These are phyloP conservation scores for Oryza punctata DNA, from an alignment of 176 grass and related monocot genomes.

Conservation along the genomic window DNA sequence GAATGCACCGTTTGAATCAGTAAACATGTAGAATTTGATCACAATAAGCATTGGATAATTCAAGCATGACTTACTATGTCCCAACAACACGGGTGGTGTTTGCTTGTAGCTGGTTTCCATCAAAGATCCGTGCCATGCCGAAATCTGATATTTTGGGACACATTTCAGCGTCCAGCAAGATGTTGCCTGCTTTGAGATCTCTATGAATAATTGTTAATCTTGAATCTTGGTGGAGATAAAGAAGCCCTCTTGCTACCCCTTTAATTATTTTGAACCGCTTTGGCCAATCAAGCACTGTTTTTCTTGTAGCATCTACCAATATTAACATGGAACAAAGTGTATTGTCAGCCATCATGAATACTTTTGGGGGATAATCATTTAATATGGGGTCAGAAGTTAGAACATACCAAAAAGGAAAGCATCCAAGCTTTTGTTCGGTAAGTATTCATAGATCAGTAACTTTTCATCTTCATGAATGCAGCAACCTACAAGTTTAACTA, in stretches of 20 bases:
- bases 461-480: slow-evolving; percentile 57
- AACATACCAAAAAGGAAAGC: slow-evolving; percentile 52
- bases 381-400: not conserved
- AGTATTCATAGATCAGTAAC: slow-evolving; percentile 62
- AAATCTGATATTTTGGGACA: slow-evolving; percentile 66
- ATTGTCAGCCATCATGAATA: not conserved
- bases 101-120: slow-evolving; percentile 36
- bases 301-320: slow-evolving; percentile 36
- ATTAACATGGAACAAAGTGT: not conserved
- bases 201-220: slow-evolving; percentile 52
- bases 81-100: slow-evolving; percentile 47
- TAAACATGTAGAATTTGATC: not conserved
- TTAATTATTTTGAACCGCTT: slow-evolving; percentile 47
- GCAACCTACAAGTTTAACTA: slow-evolving; percentile 58
- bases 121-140: slow-evolving; percentile 56
- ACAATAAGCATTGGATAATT: not conserved
- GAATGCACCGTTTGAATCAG: not conserved
- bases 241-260: slow-evolving; percentile 49
- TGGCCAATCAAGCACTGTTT: slow-evolving; percentile 41
- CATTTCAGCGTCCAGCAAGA: slow-evolving; percentile 48
- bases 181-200: slow-evolving; percentile 54
- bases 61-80: slow-evolving; percentile 48
- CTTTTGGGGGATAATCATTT: too few species aligned
- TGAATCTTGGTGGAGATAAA: slow-evolving; percentile 65
- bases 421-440: slow-evolving; percentile 69